Conservation (phyloP, 768 basidiomycete genomes). For the Collybia sordida region DNA sequence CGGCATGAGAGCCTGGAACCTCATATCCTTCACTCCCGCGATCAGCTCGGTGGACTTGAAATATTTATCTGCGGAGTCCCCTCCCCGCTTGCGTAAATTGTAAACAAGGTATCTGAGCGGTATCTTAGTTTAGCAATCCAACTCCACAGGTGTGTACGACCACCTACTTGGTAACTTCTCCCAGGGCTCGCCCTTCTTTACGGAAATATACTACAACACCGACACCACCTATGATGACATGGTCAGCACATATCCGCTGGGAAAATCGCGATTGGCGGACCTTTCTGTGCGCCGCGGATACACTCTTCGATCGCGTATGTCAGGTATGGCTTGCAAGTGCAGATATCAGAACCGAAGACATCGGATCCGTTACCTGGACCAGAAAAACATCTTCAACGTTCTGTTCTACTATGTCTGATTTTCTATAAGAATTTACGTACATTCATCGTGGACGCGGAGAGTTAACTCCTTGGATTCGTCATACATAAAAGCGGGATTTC, state of each 20-base stretch:
- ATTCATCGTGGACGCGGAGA: conserved; percentile 92
- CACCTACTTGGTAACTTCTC: conserved; percentile 86
- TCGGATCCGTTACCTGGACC: conserved; percentile 91
- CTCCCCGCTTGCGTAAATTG: conserved; percentile 93
- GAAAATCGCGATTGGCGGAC: conserved; percentile 9
- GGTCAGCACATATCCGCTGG: background rate
- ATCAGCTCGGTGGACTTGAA: conserved; percentile 93
- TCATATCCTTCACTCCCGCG: conserved; percentile 94
- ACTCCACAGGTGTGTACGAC: background rate
- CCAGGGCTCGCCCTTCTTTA: conserved; percentile 90
- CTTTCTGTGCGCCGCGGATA: conserved; percentile 64
- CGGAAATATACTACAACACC: conserved; percentile 94
- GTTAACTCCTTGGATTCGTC: conserved; percentile 82
- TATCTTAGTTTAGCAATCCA: background rate
- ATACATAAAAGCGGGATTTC: conserved; percentile 74
- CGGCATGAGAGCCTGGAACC: conserved; percentile 94
- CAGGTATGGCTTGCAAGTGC: conserved; percentile 92
- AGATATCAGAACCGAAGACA: conserved; percentile 93
- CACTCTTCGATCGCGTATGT: conserved; percentile 93
- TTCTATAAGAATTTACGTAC: conserved; percentile 34
- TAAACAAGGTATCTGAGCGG: conserved; percentile 83
- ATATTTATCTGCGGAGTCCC: conserved; percentile 91
- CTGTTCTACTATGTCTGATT: too few relatives aligned
- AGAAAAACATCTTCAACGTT: background rate
- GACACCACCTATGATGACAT: conserved; percentile 62